Base-by-base conservation (phyloP, 768 basidiomycete genomes). In the Calocera viscosa region DNA sequence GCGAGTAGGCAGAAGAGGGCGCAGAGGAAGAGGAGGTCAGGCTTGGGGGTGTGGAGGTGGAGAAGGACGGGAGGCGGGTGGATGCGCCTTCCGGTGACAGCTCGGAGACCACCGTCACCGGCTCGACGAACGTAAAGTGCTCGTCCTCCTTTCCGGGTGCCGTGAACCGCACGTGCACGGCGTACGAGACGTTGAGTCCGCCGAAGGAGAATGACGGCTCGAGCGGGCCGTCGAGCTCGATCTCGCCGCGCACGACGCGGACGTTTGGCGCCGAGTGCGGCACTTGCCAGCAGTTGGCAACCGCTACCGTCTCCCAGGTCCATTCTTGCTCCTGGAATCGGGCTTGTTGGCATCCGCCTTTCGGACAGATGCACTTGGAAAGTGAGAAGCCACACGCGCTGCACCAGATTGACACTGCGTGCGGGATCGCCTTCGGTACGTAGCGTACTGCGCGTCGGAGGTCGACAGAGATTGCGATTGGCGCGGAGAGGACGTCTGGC, bases 131-230 rank as follows among this genome's bases (percentile, higher is more conserved):
- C 2, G 53, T 60, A 19, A 60, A 60, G 30, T 60, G 53, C 53
- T 60, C 53, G 30, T 60, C 53, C 30, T 60, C 53, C 30, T 32
- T 60, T 10, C 53, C 53, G 2, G 53, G 53, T 22, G 53, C 53
- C 7, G 53, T 2, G 53, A 60, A 60, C 5, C 53, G 53, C 5
- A 60, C 53, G 22, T 60, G 53, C 24, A 60, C 53, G 53, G 53
- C 53, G 53, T 60, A 60, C 11, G 26, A 28, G 53, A 60, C 53
- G 53, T 32, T 32, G 26, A 60, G 53, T 3, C 53, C 53, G 30
- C 53, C 53, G 53, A 60, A 60, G 53, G 53, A 16, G 53, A 60
- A 60, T 14, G 53, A 60, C 5, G 53, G 53, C 22, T 60, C 53
- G 26, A 60, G 30, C 30, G 53, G 30, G 14, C 26, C 53, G 53